A percentile compares a stretch with the other conserved stretches of the same genome.
Conservation (phyloP, 2,329 filamentous ascomycete genomes). For the Aspergillus ochraceus region DNA sequence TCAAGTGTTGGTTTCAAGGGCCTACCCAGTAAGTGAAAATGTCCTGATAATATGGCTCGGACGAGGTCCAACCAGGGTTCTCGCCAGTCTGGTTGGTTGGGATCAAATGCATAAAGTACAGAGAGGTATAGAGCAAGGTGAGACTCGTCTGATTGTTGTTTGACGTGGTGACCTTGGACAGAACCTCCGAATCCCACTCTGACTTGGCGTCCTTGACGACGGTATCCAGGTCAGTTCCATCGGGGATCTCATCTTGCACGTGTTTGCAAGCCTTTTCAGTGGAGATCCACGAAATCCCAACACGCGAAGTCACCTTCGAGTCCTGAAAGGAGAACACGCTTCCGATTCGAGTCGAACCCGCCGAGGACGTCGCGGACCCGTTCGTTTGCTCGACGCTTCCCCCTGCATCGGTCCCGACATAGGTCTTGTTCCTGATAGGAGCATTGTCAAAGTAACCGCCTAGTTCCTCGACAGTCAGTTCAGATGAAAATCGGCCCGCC, state of each 20-base stretch:
- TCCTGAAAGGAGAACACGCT: constrained; percentile 55
- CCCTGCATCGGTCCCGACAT: constrained; percentile 24
- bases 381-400: constrained; percentile 30
- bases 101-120: constrained; percentile 70
- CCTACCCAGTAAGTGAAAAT: constrained; percentile 67
- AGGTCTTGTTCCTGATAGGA: constrained; percentile 31
- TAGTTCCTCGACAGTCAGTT: constrained; percentile 36
- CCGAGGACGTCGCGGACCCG: constrained; percentile 37
- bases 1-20: not conserved
- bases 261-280: constrained; percentile 59
- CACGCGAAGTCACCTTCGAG: constrained; percentile 54
- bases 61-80: constrained; percentile 64
- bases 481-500: not conserved
- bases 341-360: constrained; percentile 47
- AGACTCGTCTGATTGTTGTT: constrained; percentile 58
- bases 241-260: constrained; percentile 58
- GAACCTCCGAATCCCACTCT: constrained; percentile 62
- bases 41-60: constrained; percentile 70
- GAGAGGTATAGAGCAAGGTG: constrained; percentile 63
- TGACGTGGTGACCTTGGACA: constrained; percentile 64
- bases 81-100: constrained; percentile 71
- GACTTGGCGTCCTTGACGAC: constrained; percentile 51
- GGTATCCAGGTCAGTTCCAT: constrained; percentile 42
- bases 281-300: constrained; percentile 70
- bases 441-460: constrained; percentile 60